Base-by-base conservation (phyloP, 768 basidiomycete genomes). In the Albatrellus ellisii region DNA sequence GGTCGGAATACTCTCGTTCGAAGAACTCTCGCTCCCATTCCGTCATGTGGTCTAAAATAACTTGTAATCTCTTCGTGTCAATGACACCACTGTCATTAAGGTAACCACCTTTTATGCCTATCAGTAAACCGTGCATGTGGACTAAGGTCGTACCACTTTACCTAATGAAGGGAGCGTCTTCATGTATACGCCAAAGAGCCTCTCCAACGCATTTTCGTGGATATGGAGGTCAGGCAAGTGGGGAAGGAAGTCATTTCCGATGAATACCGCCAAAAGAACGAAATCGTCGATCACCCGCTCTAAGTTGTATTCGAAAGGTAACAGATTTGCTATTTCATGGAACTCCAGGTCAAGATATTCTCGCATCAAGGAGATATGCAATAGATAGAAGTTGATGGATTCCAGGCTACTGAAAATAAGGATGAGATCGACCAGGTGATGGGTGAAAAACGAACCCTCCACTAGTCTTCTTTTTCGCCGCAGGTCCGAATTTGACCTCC, bases 271-370 rank as follows among this genome's bases (percentile, higher is more conserved):
- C 52, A 99, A 75, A 6, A 98, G 68, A 54, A 98, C 85, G 61
- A 98, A 98, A 64, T 99, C 95, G 60, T 99, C 94, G 56, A 99
- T 94, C 59, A 99, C 69, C 26, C 87, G 79, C 58, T 99, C 95
- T 48, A 98, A 73, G 56, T 69, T 83, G 60, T 98, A 98, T 24
- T 66, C 63, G 66, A 97, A 97, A 0, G 79, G 70, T 4, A 91
- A 63, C 15, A 65, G 53, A 1, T 70, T 67, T 44, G 72, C 70
- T 39, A 91, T 75, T 50, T 77, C 72, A 52, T 65, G 73, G 61
- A 99, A 99, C 59, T 99, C 95, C 48, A 95, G 73, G 60, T 99
- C 85, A 51, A 99, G 78, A 57, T 99, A 99, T 62, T 99, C 95
- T 54, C 95, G 79, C 70, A 99, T 74, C 31, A 99, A 68, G 3